Conservation (phyloP, 106 monocot species). For the Iris macrosiphon region DNA sequence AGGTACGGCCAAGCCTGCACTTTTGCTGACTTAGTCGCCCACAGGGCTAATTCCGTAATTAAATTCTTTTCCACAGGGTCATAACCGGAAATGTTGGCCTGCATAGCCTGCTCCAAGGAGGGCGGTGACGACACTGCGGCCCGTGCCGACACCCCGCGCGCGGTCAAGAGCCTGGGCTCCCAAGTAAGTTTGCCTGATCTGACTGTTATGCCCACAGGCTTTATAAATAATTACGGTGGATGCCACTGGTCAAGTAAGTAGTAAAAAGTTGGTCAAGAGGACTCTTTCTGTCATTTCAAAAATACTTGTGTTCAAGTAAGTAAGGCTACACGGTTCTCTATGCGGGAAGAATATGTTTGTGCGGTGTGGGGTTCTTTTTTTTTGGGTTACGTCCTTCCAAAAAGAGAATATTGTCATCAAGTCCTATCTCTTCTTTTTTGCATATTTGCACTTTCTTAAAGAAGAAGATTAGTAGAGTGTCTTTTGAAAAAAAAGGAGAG, state of each 20-base stretch:
- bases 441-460: too few species aligned
- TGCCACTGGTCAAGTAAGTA: constrained; percentile 3
- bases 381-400: too few species aligned
- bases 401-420: too few species aligned
- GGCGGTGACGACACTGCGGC: not conserved
- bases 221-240: not conserved
- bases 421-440: too few species aligned
- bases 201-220: too few species aligned
- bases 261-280: constrained; percentile 43
- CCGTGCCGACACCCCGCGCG: constrained; percentile 3
- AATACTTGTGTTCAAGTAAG: too few species aligned
- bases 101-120: constrained; percentile 7
- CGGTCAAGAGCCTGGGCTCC: constrained; percentile 2
- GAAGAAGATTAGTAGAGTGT: too few species aligned
- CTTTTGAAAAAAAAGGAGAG: constrained; percentile 25
- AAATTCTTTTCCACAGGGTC: not conserved
- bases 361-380: too few species aligned
- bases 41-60: not conserved
- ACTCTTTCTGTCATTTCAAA: too few species aligned
- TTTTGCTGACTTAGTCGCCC: not conserved
- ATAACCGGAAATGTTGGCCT: constrained; percentile 3
- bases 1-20: constrained; percentile 2
- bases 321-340: too few species aligned
- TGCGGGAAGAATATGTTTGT: too few species aligned
- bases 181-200: too few species aligned